A percentile compares a stretch with the other conserved stretches of the same genome.
Evolutionary conservation across 345 rosid species (phyloP).

Genomic region (Murraya koenigii): DNA sequence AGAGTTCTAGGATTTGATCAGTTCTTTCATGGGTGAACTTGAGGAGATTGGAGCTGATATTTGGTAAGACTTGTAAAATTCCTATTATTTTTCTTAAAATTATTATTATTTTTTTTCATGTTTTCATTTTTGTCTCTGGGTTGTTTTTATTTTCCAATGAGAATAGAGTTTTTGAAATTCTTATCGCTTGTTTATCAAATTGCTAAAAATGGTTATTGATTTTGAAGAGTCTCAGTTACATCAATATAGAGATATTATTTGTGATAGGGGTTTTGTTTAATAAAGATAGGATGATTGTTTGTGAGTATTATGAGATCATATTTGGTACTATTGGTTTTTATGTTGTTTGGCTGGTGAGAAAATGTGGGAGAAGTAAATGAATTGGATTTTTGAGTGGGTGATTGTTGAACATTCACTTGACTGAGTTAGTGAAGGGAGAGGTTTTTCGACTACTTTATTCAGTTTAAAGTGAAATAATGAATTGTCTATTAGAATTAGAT

Average conservation of each 20-base stretch:
- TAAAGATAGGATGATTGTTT: neutral
- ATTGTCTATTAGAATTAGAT: neutral
- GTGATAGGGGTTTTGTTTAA: slow-evolving; percentile 3
- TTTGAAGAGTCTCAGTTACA: neutral
- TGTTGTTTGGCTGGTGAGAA: slow-evolving; percentile 9
- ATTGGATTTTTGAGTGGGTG: neutral
- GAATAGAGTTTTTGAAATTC: neutral
- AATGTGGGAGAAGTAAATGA: neutral
- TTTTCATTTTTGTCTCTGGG: neutral
- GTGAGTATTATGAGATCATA: neutral
- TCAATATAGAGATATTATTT: neutral
- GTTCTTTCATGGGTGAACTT: slow-evolving; percentile 37
- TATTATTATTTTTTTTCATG: neutral
- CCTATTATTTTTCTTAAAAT: neutral
- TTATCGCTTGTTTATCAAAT: neutral
- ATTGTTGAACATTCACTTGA: neutral
- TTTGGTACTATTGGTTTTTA: neutral
- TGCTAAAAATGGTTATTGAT: neutral
- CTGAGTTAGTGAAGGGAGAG: neutral
- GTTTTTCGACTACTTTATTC: neutral
- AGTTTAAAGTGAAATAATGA: neutral
- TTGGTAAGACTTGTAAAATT: slow-evolving; percentile 24
- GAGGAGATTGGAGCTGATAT: slow-evolving; percentile 55
- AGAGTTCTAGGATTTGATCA: neutral
- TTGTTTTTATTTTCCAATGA: neutral